A percentile compares a stretch with the other conserved stretches of the same genome.
These are phyloP conservation scores for Dictyophora rubrovolvata DNA, from an alignment of 768 basidiomycete genomes.

Conservation along the genomic window DNA sequence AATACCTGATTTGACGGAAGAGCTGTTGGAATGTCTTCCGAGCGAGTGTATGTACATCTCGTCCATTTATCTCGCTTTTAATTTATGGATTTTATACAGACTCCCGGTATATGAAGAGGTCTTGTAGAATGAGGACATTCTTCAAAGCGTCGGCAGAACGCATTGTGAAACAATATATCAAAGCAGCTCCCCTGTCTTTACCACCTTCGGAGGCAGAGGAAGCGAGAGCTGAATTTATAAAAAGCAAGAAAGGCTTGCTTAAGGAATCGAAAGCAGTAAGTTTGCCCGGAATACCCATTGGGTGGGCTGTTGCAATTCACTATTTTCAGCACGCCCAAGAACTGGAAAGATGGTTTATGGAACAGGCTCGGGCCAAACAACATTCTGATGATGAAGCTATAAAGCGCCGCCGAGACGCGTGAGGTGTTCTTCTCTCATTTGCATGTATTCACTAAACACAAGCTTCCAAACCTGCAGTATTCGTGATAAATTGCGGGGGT, in stretches of 20 bases:
- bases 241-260: neutral
- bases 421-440: neutral
- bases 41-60: neutral
- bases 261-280: neutral
- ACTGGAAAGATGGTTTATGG: neutral
- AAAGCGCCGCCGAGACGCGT: neutral
- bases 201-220: neutral
- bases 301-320: neutral
- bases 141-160: neutral
- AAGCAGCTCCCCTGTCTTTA: neutral
- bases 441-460: no score
- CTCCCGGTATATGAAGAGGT: neutral
- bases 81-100: neutral
- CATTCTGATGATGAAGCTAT: neutral
- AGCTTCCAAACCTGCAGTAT: neutral
- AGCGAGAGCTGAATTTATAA: neutral
- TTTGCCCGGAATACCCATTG: no score
- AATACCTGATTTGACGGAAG: constrained; percentile 3
- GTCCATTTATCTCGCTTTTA: neutral
- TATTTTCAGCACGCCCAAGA: neutral
- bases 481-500: neutral
- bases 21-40: constrained; percentile 4
- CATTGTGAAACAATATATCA: neutral
- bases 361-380: neutral
- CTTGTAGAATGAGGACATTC: neutral